A percentile compares a stretch with the other conserved stretches of the same genome.
These are phyloP conservation scores for Cadophora sp. DNA, from an alignment of 2,329 filamentous ascomycete genomes.

Conservation along the genomic window DNA sequence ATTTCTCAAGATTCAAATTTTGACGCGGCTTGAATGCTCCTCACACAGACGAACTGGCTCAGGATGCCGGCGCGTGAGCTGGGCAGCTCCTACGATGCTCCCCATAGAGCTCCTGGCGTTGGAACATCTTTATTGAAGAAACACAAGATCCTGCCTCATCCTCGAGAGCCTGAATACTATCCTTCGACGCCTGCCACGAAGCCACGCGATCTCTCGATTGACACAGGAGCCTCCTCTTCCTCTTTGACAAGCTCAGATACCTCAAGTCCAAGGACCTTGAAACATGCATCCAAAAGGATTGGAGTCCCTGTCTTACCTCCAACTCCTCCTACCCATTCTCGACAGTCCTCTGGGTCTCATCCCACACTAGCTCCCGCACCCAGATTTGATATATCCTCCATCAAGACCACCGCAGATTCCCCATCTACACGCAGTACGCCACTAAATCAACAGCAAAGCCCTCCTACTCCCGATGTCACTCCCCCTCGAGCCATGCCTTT, in stretches of 20 bases:
- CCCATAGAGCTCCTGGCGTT: slow-evolving; percentile 37
- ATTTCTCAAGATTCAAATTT: slow-evolving; percentile 13
- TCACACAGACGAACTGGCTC: slow-evolving; percentile 45
- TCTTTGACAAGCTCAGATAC: slow-evolving; percentile 39
- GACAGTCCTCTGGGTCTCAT: slow-evolving; percentile 58
- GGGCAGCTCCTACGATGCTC: slow-evolving; percentile 37
- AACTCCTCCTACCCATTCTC: slow-evolving; percentile 68
- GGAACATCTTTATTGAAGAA: slow-evolving; percentile 42
- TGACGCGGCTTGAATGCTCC: slow-evolving; percentile 41
- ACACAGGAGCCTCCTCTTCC: slow-evolving; percentile 37
- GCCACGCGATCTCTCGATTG: slow-evolving; percentile 37
- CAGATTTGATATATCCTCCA: slow-evolving; percentile 31
- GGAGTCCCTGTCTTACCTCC: slow-evolving; percentile 58
- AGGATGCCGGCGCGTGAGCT: slow-evolving; percentile 43
- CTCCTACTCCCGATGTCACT: slow-evolving; percentile 78
- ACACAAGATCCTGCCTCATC: slow-evolving; percentile 44
- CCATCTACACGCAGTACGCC: slow-evolving; percentile 60
- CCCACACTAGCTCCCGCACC: slow-evolving; percentile 30
- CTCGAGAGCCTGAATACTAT: slow-evolving; percentile 34
- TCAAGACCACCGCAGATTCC: slow-evolving; percentile 28
- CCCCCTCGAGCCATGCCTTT: slow-evolving; percentile 64
- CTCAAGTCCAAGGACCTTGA: slow-evolving; percentile 43
- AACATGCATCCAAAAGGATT: slow-evolving; percentile 43
- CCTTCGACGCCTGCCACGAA: slow-evolving; percentile 33
- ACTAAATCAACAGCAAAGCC: slow-evolving; percentile 65